Conservation (phyloP, 192 early-diverging fungal genomes). For the Diversispora eburnea region DNA sequence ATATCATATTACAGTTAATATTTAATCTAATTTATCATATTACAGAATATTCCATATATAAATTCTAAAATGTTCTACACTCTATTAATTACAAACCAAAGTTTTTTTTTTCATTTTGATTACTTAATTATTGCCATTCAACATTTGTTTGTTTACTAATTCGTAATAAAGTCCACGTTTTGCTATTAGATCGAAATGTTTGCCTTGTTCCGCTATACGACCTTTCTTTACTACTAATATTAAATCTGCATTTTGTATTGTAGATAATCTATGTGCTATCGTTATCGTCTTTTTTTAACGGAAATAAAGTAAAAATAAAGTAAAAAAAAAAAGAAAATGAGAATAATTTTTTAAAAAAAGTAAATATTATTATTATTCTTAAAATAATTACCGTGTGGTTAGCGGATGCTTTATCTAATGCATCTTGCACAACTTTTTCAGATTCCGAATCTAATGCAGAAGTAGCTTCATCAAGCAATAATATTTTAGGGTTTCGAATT, state of each 20-base stretch:
- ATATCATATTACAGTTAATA: too few species aligned
- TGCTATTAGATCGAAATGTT: constrained; percentile 54
- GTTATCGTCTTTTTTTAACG: constrained; percentile 44
- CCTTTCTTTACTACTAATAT: constrained; percentile 76
- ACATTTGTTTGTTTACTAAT: constrained; percentile 68
- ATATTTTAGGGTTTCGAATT: constrained; percentile 74
- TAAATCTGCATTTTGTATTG: constrained; percentile 60
- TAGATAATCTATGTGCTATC: constrained; percentile 70
- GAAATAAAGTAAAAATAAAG: too few species aligned
- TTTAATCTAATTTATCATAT: too few species aligned
- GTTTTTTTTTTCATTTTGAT: too few species aligned
- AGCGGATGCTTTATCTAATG: constrained; percentile 59
- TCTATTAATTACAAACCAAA: too few species aligned
- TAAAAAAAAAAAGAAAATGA: too few species aligned
- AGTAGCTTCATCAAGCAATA: constrained; percentile 81
- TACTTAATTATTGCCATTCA: constrained; percentile 13
- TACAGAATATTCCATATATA: too few species aligned
- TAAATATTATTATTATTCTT: too few species aligned
- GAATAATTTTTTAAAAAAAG: too few species aligned
- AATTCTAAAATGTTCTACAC: too few species aligned
- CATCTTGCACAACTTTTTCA: constrained; percentile 64
- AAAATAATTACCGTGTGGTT: constrained; percentile 36
- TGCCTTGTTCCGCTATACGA: constrained; percentile 56
- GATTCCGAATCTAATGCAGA: constrained; percentile 65
- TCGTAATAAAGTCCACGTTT: constrained; percentile 52